phyloP scores from a whole-genome alignment of 306 rosid genomes.

The Cicer yamashitae region DNA sequence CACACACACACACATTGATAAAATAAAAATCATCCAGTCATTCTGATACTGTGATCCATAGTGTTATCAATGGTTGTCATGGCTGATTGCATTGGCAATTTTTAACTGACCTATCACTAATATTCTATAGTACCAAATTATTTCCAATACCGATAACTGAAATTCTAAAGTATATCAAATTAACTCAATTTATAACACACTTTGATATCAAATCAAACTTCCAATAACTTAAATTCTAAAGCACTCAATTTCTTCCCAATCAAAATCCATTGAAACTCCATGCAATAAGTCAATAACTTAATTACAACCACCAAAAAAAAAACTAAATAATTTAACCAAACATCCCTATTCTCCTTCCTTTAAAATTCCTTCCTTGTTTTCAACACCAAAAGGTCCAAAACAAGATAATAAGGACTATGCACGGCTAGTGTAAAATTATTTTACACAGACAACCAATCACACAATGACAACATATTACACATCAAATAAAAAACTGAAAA shows the following conservation, averaged over 20 bases:
- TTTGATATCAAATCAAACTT: constrained; percentile 4
- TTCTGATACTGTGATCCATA: neutral
- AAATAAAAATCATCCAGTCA: constrained; percentile 17
- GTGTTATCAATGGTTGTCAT: neutral
- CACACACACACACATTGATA: neutral
- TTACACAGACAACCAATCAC: too few species aligned
- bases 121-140: neutral
- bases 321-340: neutral
- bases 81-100: neutral
- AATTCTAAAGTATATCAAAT: neutral
- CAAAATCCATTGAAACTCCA: constrained; percentile 3
- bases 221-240: constrained; percentile 26
- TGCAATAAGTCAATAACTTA: neutral
- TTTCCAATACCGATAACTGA: neutral
- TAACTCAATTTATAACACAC: neutral
- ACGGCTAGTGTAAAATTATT: too few species aligned
- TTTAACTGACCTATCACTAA: neutral
- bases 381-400: neutral
- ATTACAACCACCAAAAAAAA: neutral
- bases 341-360: constrained; percentile 1
- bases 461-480: too few species aligned
- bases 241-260: neutral
- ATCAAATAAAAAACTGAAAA: too few species aligned
- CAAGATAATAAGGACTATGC: too few species aligned
- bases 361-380: neutral